A percentile compares a stretch with the other conserved stretches of the same genome.
Evolutionary conservation across 139 green algal genomes (phyloP).

Genomic region (Chlorella sorokiniana): DNA sequence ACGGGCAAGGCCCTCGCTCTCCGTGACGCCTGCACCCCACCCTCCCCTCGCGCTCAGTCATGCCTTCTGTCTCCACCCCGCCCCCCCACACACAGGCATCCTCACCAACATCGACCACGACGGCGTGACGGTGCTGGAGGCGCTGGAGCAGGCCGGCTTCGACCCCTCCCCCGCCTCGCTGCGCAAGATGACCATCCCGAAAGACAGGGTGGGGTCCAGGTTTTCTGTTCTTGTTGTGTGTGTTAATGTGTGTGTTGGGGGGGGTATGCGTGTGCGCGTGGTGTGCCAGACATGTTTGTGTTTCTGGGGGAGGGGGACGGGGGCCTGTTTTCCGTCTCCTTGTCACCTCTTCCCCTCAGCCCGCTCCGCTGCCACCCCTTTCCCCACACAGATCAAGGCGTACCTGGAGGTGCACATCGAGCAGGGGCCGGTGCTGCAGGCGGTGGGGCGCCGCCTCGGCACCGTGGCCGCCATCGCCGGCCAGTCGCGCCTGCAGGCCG

Average conservation of each 20-base stretch:
- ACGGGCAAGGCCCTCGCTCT: too few species aligned
- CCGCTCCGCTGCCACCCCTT: background rate
- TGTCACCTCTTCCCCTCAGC: background rate
- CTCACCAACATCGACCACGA: conserved; percentile 55
- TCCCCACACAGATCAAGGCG: conserved; percentile 17
- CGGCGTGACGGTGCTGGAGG: conserved; percentile 63
- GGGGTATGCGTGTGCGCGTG: too few species aligned
- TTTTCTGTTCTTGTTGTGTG: background rate
- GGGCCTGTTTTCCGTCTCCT: too few species aligned
- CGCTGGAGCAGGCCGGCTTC: conserved; percentile 52
- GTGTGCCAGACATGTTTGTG: too few species aligned
- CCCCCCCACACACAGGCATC: conserved; percentile 34
- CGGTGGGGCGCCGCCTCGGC: conserved; percentile 58
- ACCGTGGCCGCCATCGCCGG: conserved; percentile 87
- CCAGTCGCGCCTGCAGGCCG: conserved; percentile 74
- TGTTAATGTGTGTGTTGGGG: too few species aligned
- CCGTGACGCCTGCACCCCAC: too few species aligned
- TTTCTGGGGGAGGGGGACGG: too few species aligned
- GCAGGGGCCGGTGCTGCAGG: conserved; percentile 89
- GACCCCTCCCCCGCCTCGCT: conserved; percentile 38
- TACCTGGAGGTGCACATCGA: conserved; percentile 97
- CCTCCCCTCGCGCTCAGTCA: too few species aligned
- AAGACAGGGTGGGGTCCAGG: background rate
- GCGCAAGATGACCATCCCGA: background rate
- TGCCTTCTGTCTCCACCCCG: background rate